Base-by-base conservation (phyloP, 2,329 filamentous ascomycete species). In the Harringtonia lauricola region DNA sequence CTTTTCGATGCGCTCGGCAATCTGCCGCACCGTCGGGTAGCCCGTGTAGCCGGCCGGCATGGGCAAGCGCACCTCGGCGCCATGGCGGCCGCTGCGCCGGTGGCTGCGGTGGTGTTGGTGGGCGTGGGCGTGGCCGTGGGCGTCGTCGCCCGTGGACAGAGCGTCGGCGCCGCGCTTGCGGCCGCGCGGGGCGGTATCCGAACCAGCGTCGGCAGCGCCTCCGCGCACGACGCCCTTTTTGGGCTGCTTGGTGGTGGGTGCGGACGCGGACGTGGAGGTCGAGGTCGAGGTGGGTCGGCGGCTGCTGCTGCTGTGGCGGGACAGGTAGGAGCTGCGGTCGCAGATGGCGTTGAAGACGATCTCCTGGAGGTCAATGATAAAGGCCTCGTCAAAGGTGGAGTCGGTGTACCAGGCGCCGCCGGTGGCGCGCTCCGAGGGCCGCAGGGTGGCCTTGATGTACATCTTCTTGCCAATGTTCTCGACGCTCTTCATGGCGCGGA, bases 381-480 rank as follows among this genome's bases (percentile, higher is more conserved):
- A 86, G 46, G 83, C 84, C 51, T 85, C 81, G 62, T 98, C 92
- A 13, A 96, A 74, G 51, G 89, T 84, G 42, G 87, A 86, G 50
- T 95, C 88, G 8, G 86, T 89, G 61, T 92, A 95, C 86, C 90
- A 98, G 9, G 87, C 84, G 2, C 92, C 92, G 39, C 92, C 92
- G 0, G 88, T 94, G 38, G 94, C 86, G 49, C 92, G 84, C 49
- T 95, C 89, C 43, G 83, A 86, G 0, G 92, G 90, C 12, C 80
- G 78, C 48, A 98, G 75, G 49, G 82, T 81, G 43, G 82, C 79
- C 57, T 95, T 81, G 73, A 98, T 94, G 71, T 92, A 98, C 75
- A 94, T 95, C 65, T 94, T 95, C 59, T 92, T 84, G 52, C 82
- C 85, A 24, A 87, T 86, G 57, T 85, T 82, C 65, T 94, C 88